Base-by-base conservation (phyloP, 768 basidiomycete species). In the Leccinum obscurum region DNA sequence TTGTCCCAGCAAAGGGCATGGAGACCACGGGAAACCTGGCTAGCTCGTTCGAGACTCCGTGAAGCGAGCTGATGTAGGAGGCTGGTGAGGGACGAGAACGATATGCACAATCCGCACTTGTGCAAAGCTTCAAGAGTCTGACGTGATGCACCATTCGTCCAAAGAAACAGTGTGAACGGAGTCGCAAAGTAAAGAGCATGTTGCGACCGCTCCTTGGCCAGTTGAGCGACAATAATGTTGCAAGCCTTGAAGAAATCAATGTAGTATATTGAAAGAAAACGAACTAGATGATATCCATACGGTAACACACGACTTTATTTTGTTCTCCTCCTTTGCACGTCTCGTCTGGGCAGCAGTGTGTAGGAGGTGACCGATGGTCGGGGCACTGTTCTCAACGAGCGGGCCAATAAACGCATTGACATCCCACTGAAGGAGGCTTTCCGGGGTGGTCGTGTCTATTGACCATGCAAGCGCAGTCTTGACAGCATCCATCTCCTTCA, bases 1-100 rank as follows among this genome's bases (percentile, higher is more conserved):
- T 77, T 77, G 49, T 68, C 67, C 53, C 63, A 66, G 34, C 59
- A 53, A 13, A 63, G n/a, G 11, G 24, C 13, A 24, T 49, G 48
- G 13, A 13, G 24, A 49, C 24, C 48, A 49, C 3, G 22, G 24
- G 48, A 11, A 24, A 24, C 22, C n/a, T 22, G 13, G 48, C 20
- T 24, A 6, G 24, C 24, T n/a, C 6, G 6, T 24, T 49, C 24
- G 13, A 49, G 13, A 24, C 48, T 13, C 10, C 13, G 13, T n/a
- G n/a, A 20, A 22, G 48, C 24, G 13, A 49, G 48, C 24, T 49
- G 20, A 6, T 49, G 20, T 11, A 49, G 22, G 6, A 49, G 48
- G 13, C n/a, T 49, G 48, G 13, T 20, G 6, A 49, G 13, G 13
- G 48, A 49, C 13, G 11, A 46, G 44, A 46, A 50, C 6, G 7